These are phyloP conservation scores for Aphanomyces cochlioides DNA, from an alignment of 352 stramenopile genomes.

Conservation along the genomic window DNA sequence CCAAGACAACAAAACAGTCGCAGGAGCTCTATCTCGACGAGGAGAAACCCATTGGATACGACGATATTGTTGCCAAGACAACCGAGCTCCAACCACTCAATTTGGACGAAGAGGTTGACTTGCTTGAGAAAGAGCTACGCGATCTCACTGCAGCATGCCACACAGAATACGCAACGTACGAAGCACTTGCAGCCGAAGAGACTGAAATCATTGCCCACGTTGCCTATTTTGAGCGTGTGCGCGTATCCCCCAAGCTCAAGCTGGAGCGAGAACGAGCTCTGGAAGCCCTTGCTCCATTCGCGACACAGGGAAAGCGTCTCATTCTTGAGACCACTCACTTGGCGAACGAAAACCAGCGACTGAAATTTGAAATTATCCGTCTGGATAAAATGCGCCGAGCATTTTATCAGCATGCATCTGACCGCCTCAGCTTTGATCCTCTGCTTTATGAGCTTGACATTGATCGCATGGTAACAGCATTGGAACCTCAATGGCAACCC, in stretches of 20 bases:
- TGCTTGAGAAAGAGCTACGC: slow-evolving; percentile 40
- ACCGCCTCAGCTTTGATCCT: slow-evolving; percentile 49
- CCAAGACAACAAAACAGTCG: slow-evolving; percentile 41
- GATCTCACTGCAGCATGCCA: slow-evolving; percentile 36
- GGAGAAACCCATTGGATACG: slow-evolving; percentile 45
- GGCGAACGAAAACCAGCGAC: slow-evolving; percentile 44
- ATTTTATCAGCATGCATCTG: slow-evolving; percentile 45
- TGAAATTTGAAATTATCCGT: slow-evolving; percentile 50
- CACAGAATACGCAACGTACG: slow-evolving; percentile 28
- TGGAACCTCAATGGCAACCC: slow-evolving; percentile 31
- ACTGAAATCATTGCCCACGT: slow-evolving; percentile 17
- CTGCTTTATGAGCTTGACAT: slow-evolving; percentile 53
- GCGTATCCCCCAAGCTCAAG: slow-evolving; percentile 5
- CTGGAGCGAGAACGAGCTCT: slow-evolving; percentile 17
- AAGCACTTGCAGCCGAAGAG: slow-evolving; percentile 27
- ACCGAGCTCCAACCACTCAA: slow-evolving; percentile 32
- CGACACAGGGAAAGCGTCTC: slow-evolving; percentile 21
- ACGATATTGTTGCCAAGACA: slow-evolving; percentile 42
- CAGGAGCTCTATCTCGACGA: slow-evolving; percentile 51
- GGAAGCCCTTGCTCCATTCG: slow-evolving; percentile 32
- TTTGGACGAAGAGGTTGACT: slow-evolving; percentile 35
- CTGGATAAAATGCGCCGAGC: slow-evolving; percentile 39
- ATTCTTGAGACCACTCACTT: slow-evolving; percentile 36
- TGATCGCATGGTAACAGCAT: slow-evolving; percentile 37
- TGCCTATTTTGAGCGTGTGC: slow-evolving; percentile 20